Evolutionary conservation across 177 flowering plant species (phyloP), one percentile per base, ranked within the genome.

Genomic region (Vitis hybrid): DNA sequence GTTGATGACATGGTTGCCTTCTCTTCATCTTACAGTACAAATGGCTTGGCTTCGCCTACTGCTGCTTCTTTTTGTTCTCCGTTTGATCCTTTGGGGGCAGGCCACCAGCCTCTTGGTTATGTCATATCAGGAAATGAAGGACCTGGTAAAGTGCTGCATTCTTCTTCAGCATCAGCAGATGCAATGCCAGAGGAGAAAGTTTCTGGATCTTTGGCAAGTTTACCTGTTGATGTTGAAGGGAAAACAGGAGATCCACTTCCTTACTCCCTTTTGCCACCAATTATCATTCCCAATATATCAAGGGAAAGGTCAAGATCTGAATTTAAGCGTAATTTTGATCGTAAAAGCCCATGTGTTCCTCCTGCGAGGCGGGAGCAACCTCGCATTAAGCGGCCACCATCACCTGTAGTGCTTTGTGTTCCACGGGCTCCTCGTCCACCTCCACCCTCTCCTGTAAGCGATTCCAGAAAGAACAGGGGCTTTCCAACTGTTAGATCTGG

Each of bases 1-100:
- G 91, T 94, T 75, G 99, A 94, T 82, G 99, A 94, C 68, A 93
- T 94, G 94, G 95, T 94, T 84, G 97, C 97, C 12, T 87, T 91
- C 75, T 82, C 98, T 20, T 86, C 97, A n/a, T 86, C 97, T 45
- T 94, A 91, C 66, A 87, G 93, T 75, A 85, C 93, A 72, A 91
- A 82, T 84, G 95, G 98, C 68, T 73, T 94, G 86, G 76, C 97
- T 65, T 94, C 99, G 60, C 98, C 99, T 70, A 87, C 98, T 68
- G 84, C 94, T 52, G 82, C 89, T 76, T 77, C 97, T n/a, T 92
- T 87, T 75, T 86, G 93, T 82, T 87, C 99, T 64, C 89, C 97
- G 18, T 90, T 94, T 84, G 98, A 94, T 78, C 83, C 97, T 65
- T 62, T 90, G 74, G 90, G 83, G 14, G 69, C 92, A 62, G 93